Evolutionary conservation across 1,139 yeast genomes (phyloP), one percentile per base, ranked within the genome.

Genomic region (Saccharomycopsis hybrid): DNA sequence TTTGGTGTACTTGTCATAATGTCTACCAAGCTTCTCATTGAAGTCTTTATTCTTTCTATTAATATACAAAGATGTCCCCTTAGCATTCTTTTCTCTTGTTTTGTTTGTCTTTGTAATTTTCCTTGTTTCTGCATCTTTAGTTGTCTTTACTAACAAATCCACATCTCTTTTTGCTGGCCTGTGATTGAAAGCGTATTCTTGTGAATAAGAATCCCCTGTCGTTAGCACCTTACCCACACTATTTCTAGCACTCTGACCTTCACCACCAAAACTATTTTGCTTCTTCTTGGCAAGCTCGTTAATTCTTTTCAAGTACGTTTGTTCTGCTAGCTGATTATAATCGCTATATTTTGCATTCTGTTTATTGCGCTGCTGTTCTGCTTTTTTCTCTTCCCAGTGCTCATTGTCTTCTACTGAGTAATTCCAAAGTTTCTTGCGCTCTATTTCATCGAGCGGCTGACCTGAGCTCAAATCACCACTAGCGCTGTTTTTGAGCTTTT

Each of bases 21-120:
- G 74, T 46, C 89, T 64, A 47, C 77, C 68, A 57, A 84, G 66
- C 58, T 82, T 82, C 64, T 73, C 73, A 63, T 83, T 84, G 65
- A 83, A 84, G 58, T 80, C 82, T 57, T 73, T 73, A 67, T 84
- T 84, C 64, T 79, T 80, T 55, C 81, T 86, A 59, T 80, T 83
- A 61, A 84, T 77, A 58, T 64, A 74, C 28, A 46, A 43, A 7
- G 53, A 42, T 11, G 41, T 28, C 11, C 67, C 72, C 8, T 62
- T 71, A 5, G 66, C 63, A 8, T 58, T 72, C 9, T 67, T 72
- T 18, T 60, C 67, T 3, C 59, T 59, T 30, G 59, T 60, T 44
- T 58, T 63, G 30, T 71, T 65, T 43, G 68, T 63, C 58, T 66
- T 67, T 59, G 62, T 60, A 25, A 59, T 57, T 43, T 66, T 63